These are phyloP conservation scores for Kurtzmaniella fragi DNA, from an alignment of 805 yeast genomes.

Conservation along the genomic window DNA sequence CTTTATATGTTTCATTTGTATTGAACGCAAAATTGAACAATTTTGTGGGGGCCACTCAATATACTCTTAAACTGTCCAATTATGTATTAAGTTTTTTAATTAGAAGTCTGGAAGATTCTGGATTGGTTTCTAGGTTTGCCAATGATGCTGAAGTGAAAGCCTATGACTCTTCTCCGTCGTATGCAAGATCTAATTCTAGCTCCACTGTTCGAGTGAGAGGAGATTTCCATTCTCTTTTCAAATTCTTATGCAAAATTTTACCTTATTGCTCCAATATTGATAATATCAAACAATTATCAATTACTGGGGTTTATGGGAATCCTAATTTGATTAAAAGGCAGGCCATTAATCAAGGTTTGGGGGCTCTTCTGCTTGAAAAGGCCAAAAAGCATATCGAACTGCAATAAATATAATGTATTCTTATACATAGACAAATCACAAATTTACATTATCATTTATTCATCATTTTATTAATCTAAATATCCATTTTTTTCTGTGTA, in stretches of 20 bases:
- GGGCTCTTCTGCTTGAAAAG: background rate
- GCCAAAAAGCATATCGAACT: background rate
- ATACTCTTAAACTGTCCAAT: slow-evolving; percentile 30
- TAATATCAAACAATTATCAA: slow-evolving; percentile 8
- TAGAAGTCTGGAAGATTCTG: background rate
- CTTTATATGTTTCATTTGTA: slow-evolving; percentile 21
- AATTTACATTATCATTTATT: too few species aligned
- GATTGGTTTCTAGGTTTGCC: background rate
- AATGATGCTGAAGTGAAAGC: background rate
- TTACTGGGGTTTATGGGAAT: slow-evolving; percentile 13
- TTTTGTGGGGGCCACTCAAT: slow-evolving; percentile 13
- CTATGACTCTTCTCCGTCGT: slow-evolving; percentile 2
- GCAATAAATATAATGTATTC: too few species aligned
- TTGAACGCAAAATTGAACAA: slow-evolving; percentile 23
- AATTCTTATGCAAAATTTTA: slow-evolving; percentile 7
- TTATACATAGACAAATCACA: too few species aligned
- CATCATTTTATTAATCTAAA: too few species aligned
- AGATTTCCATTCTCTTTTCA: slow-evolving; percentile 15
- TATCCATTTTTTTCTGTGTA: too few species aligned
- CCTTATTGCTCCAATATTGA: background rate
- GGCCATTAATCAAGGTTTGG: background rate
- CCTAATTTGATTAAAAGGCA: slow-evolving; percentile 13
- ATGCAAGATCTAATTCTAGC: background rate
- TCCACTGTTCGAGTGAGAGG: slow-evolving; percentile 11
- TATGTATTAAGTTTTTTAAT: slow-evolving; percentile 13